These are phyloP conservation scores for Citrus medica DNA, from an alignment of 345 rosid species.

Conservation along the genomic window DNA sequence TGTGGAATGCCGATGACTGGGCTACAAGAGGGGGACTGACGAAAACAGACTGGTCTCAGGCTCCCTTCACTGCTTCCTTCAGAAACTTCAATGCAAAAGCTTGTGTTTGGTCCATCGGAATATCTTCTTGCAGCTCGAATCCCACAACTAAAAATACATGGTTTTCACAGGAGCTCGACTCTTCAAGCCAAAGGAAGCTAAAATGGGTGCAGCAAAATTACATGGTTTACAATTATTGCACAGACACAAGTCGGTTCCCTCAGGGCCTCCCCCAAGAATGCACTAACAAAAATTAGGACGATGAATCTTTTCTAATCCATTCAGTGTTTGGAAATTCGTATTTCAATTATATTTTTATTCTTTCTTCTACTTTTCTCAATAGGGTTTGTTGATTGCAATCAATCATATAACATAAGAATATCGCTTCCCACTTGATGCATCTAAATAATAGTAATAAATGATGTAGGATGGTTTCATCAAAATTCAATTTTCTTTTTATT, in stretches of 20 bases:
- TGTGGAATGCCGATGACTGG: conserved; percentile 72
- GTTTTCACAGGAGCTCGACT: conserved; percentile 45
- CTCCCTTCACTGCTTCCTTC: conserved; percentile 48
- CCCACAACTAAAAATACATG: conserved; percentile 20
- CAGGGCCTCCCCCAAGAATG: conserved; percentile 40
- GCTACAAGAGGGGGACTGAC: conserved; percentile 63
- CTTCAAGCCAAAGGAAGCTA: conserved; percentile 31
- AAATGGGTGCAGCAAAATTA: conserved; percentile 43
- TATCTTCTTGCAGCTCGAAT: conserved; percentile 18
- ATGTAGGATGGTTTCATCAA: too few relatives aligned
- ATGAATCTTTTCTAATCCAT: not conserved
- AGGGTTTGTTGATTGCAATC: too few relatives aligned
- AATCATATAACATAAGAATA: not conserved
- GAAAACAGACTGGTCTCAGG: conserved; percentile 54
- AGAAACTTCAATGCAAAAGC: conserved; percentile 37
- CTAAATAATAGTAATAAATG: not conserved
- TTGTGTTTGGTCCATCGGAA: conserved; percentile 26
- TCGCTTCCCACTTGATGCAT: not conserved
- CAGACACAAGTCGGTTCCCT: conserved; percentile 37
- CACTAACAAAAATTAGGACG: not conserved
- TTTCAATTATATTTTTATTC: too few relatives aligned
- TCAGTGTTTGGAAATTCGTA: not conserved
- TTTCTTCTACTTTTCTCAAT: too few relatives aligned
- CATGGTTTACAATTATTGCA: conserved; percentile 41
- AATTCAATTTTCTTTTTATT: too few relatives aligned